These are phyloP conservation scores for Rhododendron ferrugineum DNA, from an alignment of 148 eudicot species.

Conservation along the genomic window DNA sequence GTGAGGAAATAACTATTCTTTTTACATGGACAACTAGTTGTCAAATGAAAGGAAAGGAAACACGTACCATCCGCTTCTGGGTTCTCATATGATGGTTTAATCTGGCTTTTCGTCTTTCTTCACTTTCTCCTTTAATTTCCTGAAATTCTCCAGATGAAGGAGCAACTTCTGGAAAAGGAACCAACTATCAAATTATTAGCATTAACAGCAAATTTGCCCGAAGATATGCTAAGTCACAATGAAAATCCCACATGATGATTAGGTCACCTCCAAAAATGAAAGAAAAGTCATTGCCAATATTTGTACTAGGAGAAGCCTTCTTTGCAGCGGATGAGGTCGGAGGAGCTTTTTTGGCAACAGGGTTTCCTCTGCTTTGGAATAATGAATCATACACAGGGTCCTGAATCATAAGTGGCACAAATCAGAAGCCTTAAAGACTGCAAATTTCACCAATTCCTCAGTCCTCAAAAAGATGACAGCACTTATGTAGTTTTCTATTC, in stretches of 20 bases:
- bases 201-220: background rate
- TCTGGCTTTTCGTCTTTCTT: constrained; percentile 64
- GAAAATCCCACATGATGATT: constrained; percentile 4
- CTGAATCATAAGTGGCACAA: constrained; percentile 24
- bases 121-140: constrained; percentile 78
- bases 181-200: background rate
- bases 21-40: background rate
- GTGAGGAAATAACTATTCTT: background rate
- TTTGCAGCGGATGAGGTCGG: constrained; percentile 21
- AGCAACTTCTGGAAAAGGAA: constrained; percentile 27
- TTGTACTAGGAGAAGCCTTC: constrained; percentile 28
- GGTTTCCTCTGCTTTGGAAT: constrained; percentile 19
- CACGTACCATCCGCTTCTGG: constrained; percentile 57
- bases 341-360: constrained; percentile 24
- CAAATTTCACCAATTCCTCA: background rate
- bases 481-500: background rate
- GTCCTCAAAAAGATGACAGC: background rate
- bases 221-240: background rate
- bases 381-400: constrained; percentile 32
- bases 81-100: constrained; percentile 42
- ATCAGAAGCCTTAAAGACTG: background rate
- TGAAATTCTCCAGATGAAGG: constrained; percentile 51
- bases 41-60: background rate
- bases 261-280: constrained; percentile 61
- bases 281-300: constrained; percentile 46